Evolutionary conservation across 352 stramenopile species (phyloP), one percentile per base, ranked within the genome.

Genomic region (Globisporangium perplexum): DNA sequence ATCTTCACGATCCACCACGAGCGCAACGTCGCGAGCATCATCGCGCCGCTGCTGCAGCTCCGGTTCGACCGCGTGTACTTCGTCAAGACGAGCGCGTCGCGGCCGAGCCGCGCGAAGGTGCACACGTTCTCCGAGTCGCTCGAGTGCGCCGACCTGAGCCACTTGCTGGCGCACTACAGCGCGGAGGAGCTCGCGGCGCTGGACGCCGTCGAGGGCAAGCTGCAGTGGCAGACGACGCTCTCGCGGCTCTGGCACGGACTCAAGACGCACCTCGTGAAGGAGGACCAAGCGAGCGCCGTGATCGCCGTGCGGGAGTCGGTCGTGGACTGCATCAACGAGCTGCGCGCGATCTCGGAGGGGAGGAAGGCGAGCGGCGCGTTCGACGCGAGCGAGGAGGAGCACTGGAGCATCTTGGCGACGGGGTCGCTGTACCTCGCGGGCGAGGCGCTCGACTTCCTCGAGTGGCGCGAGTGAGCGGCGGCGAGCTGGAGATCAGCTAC

Each of bases 1-100:
- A 66, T 90, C 51, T 93, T 93, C 67, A 88, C 82, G 52, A 90
- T 87, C 62, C 80, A 90, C 68, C 79, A 90, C 65, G 82, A 93
- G 50, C 82, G 82, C 54, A 87, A 93, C 59, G 76, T 93, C 44
- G 79, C 75, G 24, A 61, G 66, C 36, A 62, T 93, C 18, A 72
- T 92, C 18, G 61, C 74, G 36, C 74, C 82, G 36, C 67, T 90
- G 60, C 50, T 93, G 23, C 59, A 59, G 17, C 61, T 83, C 43
- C 47, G 57, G n/a, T 93, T 90, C 50, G 77, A 88, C 53, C 77
- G 66, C 57, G 74, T 90, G 3, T 88, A 90, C 70, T 90, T 93
- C 60, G 86, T 75, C 31, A 72, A 77, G 1, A 90, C 80, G 30
- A 68, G 68, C 28, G 77, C 78, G 54, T 75, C 66, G 4, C 79